Base-by-base conservation (phyloP, 2,329 filamentous ascomycete species). In the Colletotrichum sp. region DNA sequence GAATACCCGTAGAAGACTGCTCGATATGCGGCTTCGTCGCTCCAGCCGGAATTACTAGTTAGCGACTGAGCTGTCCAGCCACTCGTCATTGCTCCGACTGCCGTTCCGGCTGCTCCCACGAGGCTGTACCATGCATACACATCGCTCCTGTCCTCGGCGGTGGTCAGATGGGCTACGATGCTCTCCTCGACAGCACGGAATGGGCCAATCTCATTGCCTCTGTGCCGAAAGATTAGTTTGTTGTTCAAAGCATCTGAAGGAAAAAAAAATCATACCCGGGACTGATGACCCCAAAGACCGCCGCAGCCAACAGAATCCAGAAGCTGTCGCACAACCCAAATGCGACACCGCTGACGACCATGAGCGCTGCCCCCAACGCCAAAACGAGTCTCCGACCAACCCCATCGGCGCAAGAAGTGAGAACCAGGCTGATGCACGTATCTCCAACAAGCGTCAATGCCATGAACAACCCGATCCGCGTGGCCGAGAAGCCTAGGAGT, bases 181-280 rank as follows among this genome's bases (percentile, higher is more conserved):
- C 44, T 52, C 44, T 52, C 44, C 6, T 52, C 44, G 1, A 52
- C 44, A 1, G 44, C 44, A 52, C 44, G 44, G n/a, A 52, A 52
- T 3, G 44, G 44, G 8, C 44, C 44, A 13, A 52, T 52, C 2
- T 52, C 44, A 1, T 52, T 52, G 44, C 44, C 44, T 52, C 44
- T 52, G 12, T 13, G n/a, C 0, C 6, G 1, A 52, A n/a, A 1
- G 5, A 52, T 22, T 3, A 52, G n/a, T n/a, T 7, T 49, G 5
- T 49, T 22, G 12, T 49, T 49, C 39, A 11, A 49, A 4, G 11
- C 0, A 4, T 49, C 39, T 4, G 39, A 49, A 49, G 3, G 1
- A 0, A 12, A n/a, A n/a, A 49, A 2, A 2, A 2, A 6, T 12
- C 11, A 49, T 49, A 52, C 44, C 44, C 44, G 6, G 44, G 44